Evolutionary conservation across 2,329 filamentous ascomycete genomes (phyloP).

Genomic region (Ceratocystis harringtonii): DNA sequence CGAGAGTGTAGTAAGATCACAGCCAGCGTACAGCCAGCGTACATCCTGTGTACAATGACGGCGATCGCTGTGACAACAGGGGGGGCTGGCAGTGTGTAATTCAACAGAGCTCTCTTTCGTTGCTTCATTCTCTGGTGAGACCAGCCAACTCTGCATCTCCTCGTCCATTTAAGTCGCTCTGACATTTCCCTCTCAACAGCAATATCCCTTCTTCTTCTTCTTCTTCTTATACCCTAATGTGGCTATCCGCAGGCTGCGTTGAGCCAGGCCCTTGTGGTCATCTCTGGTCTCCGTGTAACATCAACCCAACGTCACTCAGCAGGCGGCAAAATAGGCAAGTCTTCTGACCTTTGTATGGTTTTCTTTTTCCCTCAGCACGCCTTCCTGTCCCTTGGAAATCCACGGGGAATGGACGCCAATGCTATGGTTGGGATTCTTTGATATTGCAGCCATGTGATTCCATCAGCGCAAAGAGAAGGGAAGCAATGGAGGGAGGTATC

Average conservation of each 20-base stretch:
- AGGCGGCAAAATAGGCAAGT: not conserved
- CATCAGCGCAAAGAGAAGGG: not conserved
- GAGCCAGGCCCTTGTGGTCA: too few relatives aligned
- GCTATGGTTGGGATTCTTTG: not conserved
- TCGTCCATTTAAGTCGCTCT: too few relatives aligned
- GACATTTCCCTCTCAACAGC: too few relatives aligned
- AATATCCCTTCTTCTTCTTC: too few relatives aligned
- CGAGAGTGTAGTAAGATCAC: not conserved
- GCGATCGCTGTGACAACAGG: not conserved
- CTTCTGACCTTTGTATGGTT: not conserved
- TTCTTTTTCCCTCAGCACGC: too few relatives aligned
- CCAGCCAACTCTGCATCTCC: too few relatives aligned
- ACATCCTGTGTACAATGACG: not conserved
- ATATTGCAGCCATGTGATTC: not conserved
- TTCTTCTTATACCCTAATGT: too few relatives aligned
- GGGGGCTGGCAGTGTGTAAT: not conserved
- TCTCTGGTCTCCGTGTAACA: not conserved
- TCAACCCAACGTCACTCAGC: conserved; percentile 1
- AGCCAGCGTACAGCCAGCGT: not conserved
- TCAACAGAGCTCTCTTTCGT: not conserved
- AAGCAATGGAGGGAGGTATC: not conserved
- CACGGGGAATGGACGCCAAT: not conserved
- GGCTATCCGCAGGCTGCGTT: not conserved
- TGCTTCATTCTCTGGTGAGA: not conserved
- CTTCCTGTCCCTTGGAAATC: too few relatives aligned